phyloP scores from a whole-genome alignment of 1,284 basidiomycete genomes.

The Ganoderma lucidum region DNA sequence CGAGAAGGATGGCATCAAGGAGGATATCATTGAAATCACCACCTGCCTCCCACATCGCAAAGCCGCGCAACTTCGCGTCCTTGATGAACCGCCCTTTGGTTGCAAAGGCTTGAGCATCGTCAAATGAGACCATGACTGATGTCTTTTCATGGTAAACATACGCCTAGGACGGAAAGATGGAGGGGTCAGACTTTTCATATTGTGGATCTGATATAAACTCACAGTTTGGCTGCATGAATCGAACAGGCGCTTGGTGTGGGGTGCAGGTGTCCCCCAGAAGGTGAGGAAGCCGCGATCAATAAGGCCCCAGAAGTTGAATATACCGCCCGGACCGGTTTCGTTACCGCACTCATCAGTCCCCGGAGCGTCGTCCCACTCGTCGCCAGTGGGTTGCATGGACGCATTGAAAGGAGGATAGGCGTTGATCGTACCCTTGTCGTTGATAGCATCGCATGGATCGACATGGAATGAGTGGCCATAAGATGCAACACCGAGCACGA shows the following conservation, averaged over 20 bases:
- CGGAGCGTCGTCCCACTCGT: constrained; percentile 56
- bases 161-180: constrained; percentile 41
- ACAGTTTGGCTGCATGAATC: constrained; percentile 75
- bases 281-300: constrained; percentile 62
- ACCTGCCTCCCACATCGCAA: constrained; percentile 70
- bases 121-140: constrained; percentile 67
- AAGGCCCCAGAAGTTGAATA: constrained; percentile 69
- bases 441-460: constrained; percentile 47
- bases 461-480: constrained; percentile 76
- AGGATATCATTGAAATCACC: constrained; percentile 67
- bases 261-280: constrained; percentile 55
- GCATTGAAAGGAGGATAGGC: constrained; percentile 61
- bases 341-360: constrained; percentile 8
- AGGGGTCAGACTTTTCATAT: not conserved
- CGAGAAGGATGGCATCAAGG: constrained; percentile 68
- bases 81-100: constrained; percentile 70
- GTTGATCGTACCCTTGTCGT: constrained; percentile 35
- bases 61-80: constrained; percentile 60
- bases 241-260: constrained; percentile 59
- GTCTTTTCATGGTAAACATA: constrained; percentile 65
- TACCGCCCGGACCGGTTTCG: constrained; percentile 51
- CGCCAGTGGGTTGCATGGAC: constrained; percentile 55
- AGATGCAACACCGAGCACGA: constrained; percentile 83
- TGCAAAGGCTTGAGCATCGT: constrained; percentile 62
- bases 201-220: not conserved